A percentile compares a stretch with the other conserved stretches of the same genome.
Conservation (phyloP, 176 grass and related monocot genomes). For the Zoysia pacifica region DNA sequence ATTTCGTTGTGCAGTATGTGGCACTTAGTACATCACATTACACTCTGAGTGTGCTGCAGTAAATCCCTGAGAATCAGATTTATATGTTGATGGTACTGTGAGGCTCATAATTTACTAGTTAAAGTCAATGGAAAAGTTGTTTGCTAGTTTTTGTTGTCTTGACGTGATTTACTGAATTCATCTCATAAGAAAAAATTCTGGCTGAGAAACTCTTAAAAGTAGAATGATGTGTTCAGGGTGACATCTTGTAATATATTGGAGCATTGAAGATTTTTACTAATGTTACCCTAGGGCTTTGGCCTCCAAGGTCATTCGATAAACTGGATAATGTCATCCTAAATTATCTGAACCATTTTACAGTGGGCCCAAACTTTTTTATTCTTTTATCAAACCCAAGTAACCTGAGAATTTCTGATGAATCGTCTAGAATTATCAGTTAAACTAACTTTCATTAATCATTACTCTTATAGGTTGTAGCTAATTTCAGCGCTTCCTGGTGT, state of each 20-base stretch:
- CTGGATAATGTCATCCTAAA: neutral
- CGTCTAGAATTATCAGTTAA: neutral
- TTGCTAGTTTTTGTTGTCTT: neutral
- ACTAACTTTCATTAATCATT: conserved; percentile 12
- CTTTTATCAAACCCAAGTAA: neutral
- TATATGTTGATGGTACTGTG: neutral
- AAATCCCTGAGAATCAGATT: neutral
- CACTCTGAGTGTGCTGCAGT: neutral
- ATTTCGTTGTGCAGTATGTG: conserved; percentile 8
- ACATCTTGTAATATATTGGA: neutral
- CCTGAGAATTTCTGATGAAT: neutral
- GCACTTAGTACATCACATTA: conserved; percentile 13
- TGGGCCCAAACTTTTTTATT: conserved; percentile 7
- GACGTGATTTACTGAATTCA: neutral
- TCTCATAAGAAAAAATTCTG: neutral
- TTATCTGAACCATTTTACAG: neutral
- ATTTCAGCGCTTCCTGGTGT: conserved; percentile 87
- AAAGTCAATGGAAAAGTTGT: neutral
- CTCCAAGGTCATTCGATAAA: neutral
- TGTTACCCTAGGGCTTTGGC: neutral
- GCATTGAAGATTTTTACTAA: neutral
- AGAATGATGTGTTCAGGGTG: neutral
- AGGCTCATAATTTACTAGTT: neutral
- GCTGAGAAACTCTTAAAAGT: neutral
- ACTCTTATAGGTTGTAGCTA: conserved; percentile 65